phyloP scores from a whole-genome alignment of 495 filamentous ascomycete species.

The Xylaria acuta region DNA sequence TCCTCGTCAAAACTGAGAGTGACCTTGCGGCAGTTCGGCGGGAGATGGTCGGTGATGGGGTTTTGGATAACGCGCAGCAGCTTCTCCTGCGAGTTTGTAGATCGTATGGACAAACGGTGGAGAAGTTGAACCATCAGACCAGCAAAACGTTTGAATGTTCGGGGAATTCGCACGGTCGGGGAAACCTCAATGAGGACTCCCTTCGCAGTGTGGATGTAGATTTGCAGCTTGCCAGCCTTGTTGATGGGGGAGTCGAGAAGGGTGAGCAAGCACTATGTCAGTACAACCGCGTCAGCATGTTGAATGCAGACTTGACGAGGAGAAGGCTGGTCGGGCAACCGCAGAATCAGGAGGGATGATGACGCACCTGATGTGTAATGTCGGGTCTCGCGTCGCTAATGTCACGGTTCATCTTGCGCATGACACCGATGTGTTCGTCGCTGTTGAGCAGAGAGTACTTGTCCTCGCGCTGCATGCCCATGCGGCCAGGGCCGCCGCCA shows the following conservation, averaged over 20 bases:
- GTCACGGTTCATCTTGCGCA: slow-evolving; percentile 99
- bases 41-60: slow-evolving; percentile 94
- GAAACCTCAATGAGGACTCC: slow-evolving; percentile 97
- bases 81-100: slow-evolving; percentile 95
- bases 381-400: slow-evolving; percentile 97
- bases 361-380: slow-evolving; percentile 91
- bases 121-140: slow-evolving; percentile 99
- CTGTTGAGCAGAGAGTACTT: slow-evolving; percentile 97
- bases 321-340: slow-evolving; percentile 31
- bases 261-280: slow-evolving; percentile 87
- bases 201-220: slow-evolving; percentile 97
- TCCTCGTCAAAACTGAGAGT: slow-evolving; percentile 91
- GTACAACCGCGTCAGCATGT: slow-evolving; percentile 44
- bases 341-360: slow-evolving; percentile 10
- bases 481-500: slow-evolving; percentile 60
- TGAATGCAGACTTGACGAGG: slow-evolving; percentile 45
- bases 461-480: slow-evolving; percentile 75
- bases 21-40: slow-evolving; percentile 95
- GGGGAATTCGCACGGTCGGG: slow-evolving; percentile 92
- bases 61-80: slow-evolving; percentile 97
- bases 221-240: slow-evolving; percentile 96
- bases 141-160: slow-evolving; percentile 98
- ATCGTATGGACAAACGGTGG: slow-evolving; percentile 93
- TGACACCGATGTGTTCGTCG: slow-evolving; percentile 97
- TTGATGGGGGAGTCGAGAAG: slow-evolving; percentile 97